Base-by-base conservation (phyloP, 352 stramenopile genomes). In the Globisporangium abappressorium region DNA sequence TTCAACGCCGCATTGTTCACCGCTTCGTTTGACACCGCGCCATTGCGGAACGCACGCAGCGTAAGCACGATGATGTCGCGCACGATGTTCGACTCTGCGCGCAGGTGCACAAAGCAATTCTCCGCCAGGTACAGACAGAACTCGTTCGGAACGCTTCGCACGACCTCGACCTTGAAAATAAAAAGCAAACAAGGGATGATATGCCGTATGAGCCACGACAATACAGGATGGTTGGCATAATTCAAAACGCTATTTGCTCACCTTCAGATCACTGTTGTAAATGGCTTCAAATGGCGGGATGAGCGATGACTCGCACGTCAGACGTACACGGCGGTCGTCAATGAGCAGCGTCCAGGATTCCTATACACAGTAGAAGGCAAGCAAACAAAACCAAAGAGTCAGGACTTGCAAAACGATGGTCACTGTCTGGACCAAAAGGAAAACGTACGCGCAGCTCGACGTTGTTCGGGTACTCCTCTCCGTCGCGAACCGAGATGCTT, bases 11-110 rank as follows among this genome's bases (percentile, higher is more conserved):
- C 77, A 8, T 80, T 74, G 46, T 82, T 74, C 47, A 78, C 81
- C 0, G 68, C 68, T 33, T 88, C 77, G 57, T 78, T 80, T 18
- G 69, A 73, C 11, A 94, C 70, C 5, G 84, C 84, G 60, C 80
- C 77, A 36, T 83, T 80, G 62, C 81, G 89, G 65, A 95, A 95
- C 34, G 85, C 82, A 15, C 79, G 83, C 26, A 95, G 75, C 24
- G 86, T 92, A 34, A 95, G 81, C n/a, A 89, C 81, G 69, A 95
- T 90, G 57, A 93, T 90, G 70, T 95, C 87, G 11, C 87, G 85
- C 28, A 87, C 78, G 36, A 82, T 76, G 56, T 93, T 88, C 8
- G 82, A 91, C 65, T 90, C 87, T 28, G 82, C 87, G 20, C 83
- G 81, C n/a, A 95, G 74, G 18, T 83, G 80, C 24, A 93, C 76